phyloP scores from a whole-genome alignment of 495 filamentous ascomycete genomes.

The Neurospora sp. region DNA sequence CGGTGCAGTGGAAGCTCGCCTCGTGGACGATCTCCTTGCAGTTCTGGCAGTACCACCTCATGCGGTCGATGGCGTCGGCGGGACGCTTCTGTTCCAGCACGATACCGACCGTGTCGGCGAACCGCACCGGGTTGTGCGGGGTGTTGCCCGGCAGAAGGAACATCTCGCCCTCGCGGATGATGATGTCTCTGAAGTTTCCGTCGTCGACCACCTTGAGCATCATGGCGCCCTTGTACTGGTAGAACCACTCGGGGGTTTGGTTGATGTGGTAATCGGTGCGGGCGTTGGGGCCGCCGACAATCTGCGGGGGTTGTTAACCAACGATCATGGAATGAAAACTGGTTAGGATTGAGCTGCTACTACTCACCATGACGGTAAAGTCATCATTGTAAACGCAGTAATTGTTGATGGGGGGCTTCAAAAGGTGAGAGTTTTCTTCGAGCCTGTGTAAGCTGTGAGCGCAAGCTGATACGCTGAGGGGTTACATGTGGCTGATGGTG shows the following conservation, averaged over 20 bases:
- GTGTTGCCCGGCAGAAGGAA: slow-evolving; percentile 87
- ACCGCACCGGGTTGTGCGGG: slow-evolving; percentile 68
- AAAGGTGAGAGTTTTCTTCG: slow-evolving; percentile 79
- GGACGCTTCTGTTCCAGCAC: slow-evolving; percentile 86
- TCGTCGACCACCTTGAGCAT: slow-evolving; percentile 78
- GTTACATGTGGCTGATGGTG: neutral
- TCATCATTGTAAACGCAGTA: slow-evolving; percentile 85
- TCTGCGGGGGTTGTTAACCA: slow-evolving; percentile 35
- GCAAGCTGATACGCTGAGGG: neutral
- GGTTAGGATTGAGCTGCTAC: neutral
- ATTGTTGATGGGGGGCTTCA: slow-evolving; percentile 94
- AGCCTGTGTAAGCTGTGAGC: slow-evolving; percentile 50
- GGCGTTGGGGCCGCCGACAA: slow-evolving; percentile 93
- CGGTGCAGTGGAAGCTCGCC: slow-evolving; percentile 75
- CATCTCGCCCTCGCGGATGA: slow-evolving; percentile 87
- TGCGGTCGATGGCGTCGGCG: slow-evolving; percentile 55
- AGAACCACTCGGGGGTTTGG: slow-evolving; percentile 93
- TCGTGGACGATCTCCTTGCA: slow-evolving; percentile 75
- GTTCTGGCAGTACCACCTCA: slow-evolving; percentile 82
- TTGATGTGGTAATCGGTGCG: slow-evolving; percentile 99
- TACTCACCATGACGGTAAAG: slow-evolving; percentile 64
- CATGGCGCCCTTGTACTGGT: slow-evolving; percentile 90
- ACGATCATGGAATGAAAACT: neutral
- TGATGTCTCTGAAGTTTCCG: slow-evolving; percentile 66
- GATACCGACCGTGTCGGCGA: slow-evolving; percentile 61